A percentile compares a stretch with the other conserved stretches of the same genome.
These are phyloP conservation scores for Epichloe aotearoae DNA, from an alignment of 2,329 filamentous ascomycete species.

Conservation along the genomic window DNA sequence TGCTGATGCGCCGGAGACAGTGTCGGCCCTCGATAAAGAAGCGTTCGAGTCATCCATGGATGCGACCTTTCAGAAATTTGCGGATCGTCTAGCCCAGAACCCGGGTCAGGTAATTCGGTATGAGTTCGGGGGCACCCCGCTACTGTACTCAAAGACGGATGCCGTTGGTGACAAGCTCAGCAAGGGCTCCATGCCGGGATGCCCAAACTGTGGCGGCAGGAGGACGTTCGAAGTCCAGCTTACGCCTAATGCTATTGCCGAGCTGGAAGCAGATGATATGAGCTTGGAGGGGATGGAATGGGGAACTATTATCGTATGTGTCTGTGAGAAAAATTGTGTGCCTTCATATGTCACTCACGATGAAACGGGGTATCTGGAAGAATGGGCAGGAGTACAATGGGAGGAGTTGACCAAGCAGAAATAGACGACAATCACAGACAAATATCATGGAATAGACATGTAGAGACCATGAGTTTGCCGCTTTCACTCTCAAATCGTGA, in stretches of 20 bases:
- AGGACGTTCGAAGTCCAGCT: slow-evolving; percentile 87
- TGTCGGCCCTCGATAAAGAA: slow-evolving; percentile 47
- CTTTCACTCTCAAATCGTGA: slow-evolving; percentile 4
- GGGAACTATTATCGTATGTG: slow-evolving; percentile 81
- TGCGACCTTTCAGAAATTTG: slow-evolving; percentile 66
- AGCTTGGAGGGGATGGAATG: slow-evolving; percentile 88
- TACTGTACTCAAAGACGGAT: slow-evolving; percentile 74
- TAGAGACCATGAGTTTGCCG: not conserved
- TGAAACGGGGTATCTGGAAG: slow-evolving; percentile 69
- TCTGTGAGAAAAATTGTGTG: slow-evolving; percentile 70
- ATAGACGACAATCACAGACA: slow-evolving; percentile 9
- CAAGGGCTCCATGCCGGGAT: slow-evolving; percentile 52
- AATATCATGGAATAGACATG: slow-evolving; percentile 7
- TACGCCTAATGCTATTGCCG: slow-evolving; percentile 77
- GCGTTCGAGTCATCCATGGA: slow-evolving; percentile 65
- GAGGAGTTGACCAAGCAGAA: slow-evolving; percentile 51
- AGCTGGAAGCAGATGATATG: slow-evolving; percentile 67
- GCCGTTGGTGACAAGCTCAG: slow-evolving; percentile 53
- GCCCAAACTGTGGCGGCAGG: slow-evolving; percentile 58
- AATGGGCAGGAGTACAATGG: slow-evolving; percentile 98
- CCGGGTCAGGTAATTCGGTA: slow-evolving; percentile 73
- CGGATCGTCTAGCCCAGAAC: slow-evolving; percentile 64
- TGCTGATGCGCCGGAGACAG: slow-evolving; percentile 24
- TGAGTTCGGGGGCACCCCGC: slow-evolving; percentile 57
- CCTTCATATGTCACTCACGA: slow-evolving; percentile 43